These are phyloP conservation scores for Starmerella sp. DNA, from an alignment of 805 yeast species.

Conservation along the genomic window DNA sequence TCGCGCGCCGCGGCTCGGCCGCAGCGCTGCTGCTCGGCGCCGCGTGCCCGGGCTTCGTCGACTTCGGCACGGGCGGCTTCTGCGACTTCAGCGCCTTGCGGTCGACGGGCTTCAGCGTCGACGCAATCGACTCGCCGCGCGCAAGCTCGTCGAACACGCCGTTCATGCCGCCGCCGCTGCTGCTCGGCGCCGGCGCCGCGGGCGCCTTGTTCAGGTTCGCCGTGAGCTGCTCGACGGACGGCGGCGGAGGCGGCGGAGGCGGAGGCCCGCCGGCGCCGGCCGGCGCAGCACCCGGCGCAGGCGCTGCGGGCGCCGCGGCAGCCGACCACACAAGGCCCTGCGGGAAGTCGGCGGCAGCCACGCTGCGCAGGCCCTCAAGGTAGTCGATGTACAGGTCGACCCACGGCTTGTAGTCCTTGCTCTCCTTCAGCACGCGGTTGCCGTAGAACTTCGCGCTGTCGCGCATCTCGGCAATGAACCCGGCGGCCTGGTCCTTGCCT, in stretches of 20 bases:
- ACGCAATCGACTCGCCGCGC: constrained; percentile 73
- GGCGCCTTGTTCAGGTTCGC: constrained; percentile 23
- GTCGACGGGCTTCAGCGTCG: constrained; percentile 83
- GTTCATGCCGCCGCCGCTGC: constrained; percentile 45
- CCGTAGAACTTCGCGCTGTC: constrained; percentile 94
- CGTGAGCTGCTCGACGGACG: constrained; percentile 59
- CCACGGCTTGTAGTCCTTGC: constrained; percentile 77
- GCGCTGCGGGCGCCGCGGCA: constrained; percentile 23
- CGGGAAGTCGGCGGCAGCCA: constrained; percentile 65
- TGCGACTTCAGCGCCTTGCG: constrained; percentile 88
- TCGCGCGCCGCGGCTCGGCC: constrained; percentile 32
- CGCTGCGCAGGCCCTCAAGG: constrained; percentile 58
- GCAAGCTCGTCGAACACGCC: constrained; percentile 90
- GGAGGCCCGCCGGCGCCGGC: constrained; percentile 33
- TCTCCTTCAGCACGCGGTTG: constrained; percentile 77
- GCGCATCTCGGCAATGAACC: constrained; percentile 62
- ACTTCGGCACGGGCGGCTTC: constrained; percentile 46
- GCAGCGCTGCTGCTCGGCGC: constrained; percentile 19
- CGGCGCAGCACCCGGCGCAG: constrained; percentile 27
- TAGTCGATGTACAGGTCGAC: constrained; percentile 52
- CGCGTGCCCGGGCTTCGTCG: constrained; percentile 39
- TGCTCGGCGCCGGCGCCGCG: constrained; percentile 17
- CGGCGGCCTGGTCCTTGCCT: constrained; percentile 44
- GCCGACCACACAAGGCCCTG: constrained; percentile 72
- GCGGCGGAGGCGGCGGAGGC: constrained; percentile 86